Conservation (phyloP, 352 stramenopile species). For the Blastocystis sp. region DNA sequence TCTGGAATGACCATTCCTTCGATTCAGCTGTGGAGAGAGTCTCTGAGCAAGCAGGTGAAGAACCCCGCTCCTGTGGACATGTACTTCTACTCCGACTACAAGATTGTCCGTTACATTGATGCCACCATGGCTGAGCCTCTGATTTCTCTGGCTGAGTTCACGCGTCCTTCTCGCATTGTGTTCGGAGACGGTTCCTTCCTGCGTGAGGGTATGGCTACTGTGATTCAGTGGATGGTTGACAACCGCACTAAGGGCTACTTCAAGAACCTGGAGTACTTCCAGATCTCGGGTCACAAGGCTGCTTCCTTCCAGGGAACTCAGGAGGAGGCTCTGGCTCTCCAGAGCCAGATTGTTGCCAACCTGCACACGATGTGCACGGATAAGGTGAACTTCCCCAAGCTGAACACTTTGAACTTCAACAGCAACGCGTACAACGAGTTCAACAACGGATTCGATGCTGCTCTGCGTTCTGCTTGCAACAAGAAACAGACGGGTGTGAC, state of each 20-base stretch:
- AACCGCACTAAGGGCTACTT: neutral
- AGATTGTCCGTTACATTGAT: neutral
- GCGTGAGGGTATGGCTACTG: neutral
- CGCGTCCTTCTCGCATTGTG: neutral
- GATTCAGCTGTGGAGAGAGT: neutral
- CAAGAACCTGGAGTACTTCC: neutral
- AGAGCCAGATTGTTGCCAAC: neutral
- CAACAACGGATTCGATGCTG: neutral
- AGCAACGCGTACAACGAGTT: neutral
- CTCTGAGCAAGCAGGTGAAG: neutral
- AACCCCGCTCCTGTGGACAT: neutral
- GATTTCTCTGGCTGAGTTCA: neutral
- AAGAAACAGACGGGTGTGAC: neutral
- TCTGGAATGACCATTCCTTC: neutral
- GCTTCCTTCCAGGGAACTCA: neutral
- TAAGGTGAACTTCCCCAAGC: slow-evolving; percentile 15
- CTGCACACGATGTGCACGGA: neutral
- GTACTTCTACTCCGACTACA: neutral
- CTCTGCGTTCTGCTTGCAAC: neutral
- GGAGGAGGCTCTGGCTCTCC: neutral
- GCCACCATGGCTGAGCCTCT: neutral
- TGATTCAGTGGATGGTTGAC: neutral
- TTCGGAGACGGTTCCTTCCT: neutral
- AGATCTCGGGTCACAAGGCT: neutral
- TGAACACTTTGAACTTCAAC: neutral